Conservation (phyloP, 1,284 basidiomycete genomes). For the Malassezia sp. region DNA sequence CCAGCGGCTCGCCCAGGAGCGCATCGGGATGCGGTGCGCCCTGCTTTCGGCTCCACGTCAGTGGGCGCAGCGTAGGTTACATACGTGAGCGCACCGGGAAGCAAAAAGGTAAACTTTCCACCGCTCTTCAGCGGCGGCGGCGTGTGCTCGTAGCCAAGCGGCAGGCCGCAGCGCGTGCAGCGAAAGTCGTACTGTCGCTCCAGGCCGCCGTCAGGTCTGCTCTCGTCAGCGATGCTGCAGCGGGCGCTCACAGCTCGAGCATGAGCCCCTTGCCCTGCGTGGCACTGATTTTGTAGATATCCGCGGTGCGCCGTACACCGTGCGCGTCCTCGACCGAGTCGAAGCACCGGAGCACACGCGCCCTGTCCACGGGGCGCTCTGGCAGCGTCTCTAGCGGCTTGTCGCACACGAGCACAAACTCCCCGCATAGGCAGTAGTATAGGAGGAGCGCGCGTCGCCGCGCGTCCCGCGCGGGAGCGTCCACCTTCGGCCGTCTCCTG, state of each 20-base stretch:
- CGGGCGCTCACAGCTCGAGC: constrained; percentile 13
- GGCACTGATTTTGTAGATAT: constrained; percentile 38
- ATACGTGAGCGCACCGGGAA: constrained; percentile 33
- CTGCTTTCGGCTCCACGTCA: constrained; percentile 20
- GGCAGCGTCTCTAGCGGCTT: constrained; percentile 19
- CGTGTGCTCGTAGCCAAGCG: constrained; percentile 37
- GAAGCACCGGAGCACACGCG: constrained; percentile 27
- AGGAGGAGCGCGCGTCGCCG: too few species aligned
- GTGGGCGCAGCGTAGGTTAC: too few species aligned
- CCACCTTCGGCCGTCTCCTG: too few species aligned
- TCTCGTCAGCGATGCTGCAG: background rate
- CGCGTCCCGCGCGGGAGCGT: too few species aligned
- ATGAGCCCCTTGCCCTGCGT: constrained; percentile 21
- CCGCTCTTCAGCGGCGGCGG: constrained; percentile 40
- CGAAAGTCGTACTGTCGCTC: constrained; percentile 36
- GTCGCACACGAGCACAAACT: constrained; percentile 37
- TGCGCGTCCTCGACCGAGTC: constrained; percentile 20
- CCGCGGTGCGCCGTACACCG: constrained; percentile 14
- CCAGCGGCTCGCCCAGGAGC: constrained; percentile 17
- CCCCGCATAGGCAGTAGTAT: constrained; percentile 44
- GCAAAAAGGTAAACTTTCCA: constrained; percentile 33
- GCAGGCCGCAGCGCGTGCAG: constrained; percentile 33
- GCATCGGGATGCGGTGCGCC: constrained; percentile 22
- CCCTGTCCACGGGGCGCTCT: constrained; percentile 27
- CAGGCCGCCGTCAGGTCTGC: constrained; percentile 21